Percentiles rank a stretch among this genome's conserved stretches.
Conservation (phyloP, 257 asterid genomes). For the Primulina tabacum region DNA sequence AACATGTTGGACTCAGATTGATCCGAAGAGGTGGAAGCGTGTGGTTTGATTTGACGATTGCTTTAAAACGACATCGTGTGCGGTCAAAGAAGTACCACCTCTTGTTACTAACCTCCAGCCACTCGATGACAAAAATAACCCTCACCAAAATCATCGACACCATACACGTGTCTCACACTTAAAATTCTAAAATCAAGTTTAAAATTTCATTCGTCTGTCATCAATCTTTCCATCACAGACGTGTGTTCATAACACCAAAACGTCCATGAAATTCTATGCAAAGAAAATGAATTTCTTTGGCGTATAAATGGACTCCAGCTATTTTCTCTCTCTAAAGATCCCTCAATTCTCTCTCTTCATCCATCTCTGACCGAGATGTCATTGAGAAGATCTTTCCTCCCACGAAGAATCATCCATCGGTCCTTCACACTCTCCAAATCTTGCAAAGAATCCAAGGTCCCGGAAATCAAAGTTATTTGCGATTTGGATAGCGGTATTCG, state of each 20-base stretch:
- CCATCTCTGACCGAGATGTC: conserved; percentile 43
- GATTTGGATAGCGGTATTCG: background rate
- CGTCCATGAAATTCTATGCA: conserved; percentile 15
- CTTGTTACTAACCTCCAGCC: conserved; percentile 1
- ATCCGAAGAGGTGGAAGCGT: no score
- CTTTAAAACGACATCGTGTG: no score
- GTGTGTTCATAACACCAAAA: background rate
- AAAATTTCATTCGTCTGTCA: conserved; percentile 24
- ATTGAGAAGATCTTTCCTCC: conserved; percentile 57
- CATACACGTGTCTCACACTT: conserved; percentile 7
- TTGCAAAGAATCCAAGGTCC: conserved; percentile 33
- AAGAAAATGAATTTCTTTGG: background rate
- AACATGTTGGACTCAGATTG: no score
- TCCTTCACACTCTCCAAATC: conserved; percentile 67
- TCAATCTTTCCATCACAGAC: background rate
- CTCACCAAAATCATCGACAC: background rate
- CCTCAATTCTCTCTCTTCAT: conserved; percentile 17
- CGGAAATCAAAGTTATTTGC: conserved; percentile 24
- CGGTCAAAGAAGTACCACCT: background rate
- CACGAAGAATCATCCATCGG: conserved; percentile 60
- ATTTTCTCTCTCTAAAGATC: conserved; percentile 24
- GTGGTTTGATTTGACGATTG: no score
- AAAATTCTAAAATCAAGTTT: no score
- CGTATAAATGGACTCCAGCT: conserved; percentile 1
- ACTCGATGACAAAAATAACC: background rate